Evolutionary conservation across 2,329 filamentous ascomycete species (phyloP).

Genomic region (Tetracladium maxilliforme): DNA sequence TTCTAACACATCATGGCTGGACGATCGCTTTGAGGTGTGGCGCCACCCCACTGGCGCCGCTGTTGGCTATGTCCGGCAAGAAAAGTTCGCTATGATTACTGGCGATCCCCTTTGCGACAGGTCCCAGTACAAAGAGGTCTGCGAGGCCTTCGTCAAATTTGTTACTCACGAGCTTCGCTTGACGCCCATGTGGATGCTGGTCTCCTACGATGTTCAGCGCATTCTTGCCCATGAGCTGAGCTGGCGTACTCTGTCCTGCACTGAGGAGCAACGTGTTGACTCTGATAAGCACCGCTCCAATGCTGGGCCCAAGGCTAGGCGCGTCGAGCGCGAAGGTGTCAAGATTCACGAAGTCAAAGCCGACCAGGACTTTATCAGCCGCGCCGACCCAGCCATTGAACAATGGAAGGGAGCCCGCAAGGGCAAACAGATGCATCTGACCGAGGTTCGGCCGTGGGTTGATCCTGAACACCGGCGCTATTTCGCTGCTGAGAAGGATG

Average conservation of each 20-base stretch:
- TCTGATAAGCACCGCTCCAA: constrained; percentile 57
- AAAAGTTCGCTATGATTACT: constrained; percentile 68
- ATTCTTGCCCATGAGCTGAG: constrained; percentile 67
- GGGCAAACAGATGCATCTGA: constrained; percentile 78
- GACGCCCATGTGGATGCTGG: constrained; percentile 80
- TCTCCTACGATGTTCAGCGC: constrained; percentile 64
- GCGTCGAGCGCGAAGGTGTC: constrained; percentile 73
- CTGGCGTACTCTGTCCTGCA: constrained; percentile 81
- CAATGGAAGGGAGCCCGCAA: constrained; percentile 73
- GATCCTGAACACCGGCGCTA: constrained; percentile 74
- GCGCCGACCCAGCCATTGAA: constrained; percentile 50
- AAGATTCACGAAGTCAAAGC: constrained; percentile 60
- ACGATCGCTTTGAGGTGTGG: constrained; percentile 80
- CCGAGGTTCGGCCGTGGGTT: constrained; percentile 79
- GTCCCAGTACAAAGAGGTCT: constrained; percentile 60
- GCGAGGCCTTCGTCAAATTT: constrained; percentile 60
- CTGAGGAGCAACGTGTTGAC: constrained; percentile 77
- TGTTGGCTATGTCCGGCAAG: constrained; percentile 65
- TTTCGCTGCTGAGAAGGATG: constrained; percentile 61
- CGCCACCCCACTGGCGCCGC: constrained; percentile 75
- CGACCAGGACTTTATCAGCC: too few species aligned
- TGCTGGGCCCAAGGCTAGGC: constrained; percentile 52
- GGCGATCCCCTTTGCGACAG: constrained; percentile 77
- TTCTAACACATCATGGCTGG: constrained; percentile 86
- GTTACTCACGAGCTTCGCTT: constrained; percentile 54